Percentiles rank a stretch among this genome's conserved stretches.
Evolutionary conservation across 2,329 filamentous ascomycete species (phyloP).

Genomic region (Tolypocladium amazonense): DNA sequence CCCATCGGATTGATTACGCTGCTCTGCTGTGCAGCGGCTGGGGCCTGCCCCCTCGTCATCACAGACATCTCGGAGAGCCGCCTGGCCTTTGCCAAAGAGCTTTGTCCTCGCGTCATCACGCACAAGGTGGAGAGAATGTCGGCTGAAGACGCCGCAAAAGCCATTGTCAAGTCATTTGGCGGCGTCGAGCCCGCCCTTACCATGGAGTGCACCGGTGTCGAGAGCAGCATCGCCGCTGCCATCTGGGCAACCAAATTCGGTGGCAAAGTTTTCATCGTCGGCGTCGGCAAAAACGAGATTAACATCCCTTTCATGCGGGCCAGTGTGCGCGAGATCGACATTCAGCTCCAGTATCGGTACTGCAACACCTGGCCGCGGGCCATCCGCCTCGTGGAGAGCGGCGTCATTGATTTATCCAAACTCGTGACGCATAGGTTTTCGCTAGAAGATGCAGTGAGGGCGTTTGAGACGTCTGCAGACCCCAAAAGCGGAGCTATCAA

Average conservation of each 20-base stretch:
- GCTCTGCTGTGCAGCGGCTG: constrained; percentile 74
- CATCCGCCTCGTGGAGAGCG: constrained; percentile 76
- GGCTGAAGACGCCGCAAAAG: constrained; percentile 62
- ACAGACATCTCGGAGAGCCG: constrained; percentile 89
- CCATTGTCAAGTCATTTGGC: constrained; percentile 57
- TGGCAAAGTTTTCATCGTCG: constrained; percentile 93
- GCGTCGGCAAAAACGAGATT: constrained; percentile 92
- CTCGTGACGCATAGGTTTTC: constrained; percentile 82
- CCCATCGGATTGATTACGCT: constrained; percentile 88
- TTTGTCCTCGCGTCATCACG: constrained; percentile 70
- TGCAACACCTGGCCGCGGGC: constrained; percentile 92
- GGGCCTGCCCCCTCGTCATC: constrained; percentile 83
- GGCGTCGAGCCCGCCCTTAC: constrained; percentile 72
- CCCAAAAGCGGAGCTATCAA: constrained; percentile 94
- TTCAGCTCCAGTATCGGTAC: constrained; percentile 96
- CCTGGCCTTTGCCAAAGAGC: constrained; percentile 71
- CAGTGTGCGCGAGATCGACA: constrained; percentile 82
- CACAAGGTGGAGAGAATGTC: constrained; percentile 62
- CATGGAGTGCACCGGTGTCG: constrained; percentile 91
- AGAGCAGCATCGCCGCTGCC: constrained; percentile 74
- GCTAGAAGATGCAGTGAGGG: constrained; percentile 78
- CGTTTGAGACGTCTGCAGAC: constrained; percentile 81
- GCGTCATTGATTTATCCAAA: constrained; percentile 69
- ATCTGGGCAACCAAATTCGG: constrained; percentile 92
- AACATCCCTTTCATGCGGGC: constrained; percentile 91